These are phyloP conservation scores for Friedmanniomyces endolithicus DNA, from an alignment of 495 filamentous ascomycete species.

Conservation along the genomic window DNA sequence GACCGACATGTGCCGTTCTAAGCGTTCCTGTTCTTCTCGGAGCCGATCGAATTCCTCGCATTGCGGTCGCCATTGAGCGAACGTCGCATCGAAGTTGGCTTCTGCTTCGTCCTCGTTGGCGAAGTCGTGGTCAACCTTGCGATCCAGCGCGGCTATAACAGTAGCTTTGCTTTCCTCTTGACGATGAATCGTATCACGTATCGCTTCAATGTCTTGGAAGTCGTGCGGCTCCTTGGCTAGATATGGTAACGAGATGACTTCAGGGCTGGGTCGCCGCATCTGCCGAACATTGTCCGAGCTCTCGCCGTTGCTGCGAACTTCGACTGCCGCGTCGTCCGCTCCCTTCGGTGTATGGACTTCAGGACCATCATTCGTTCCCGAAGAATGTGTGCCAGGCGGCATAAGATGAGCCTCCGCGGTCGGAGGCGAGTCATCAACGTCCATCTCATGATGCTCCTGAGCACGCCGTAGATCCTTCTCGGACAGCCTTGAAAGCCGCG, in stretches of 20 bases:
- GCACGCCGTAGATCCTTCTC: conserved; percentile 5
- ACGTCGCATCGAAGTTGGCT: neutral
- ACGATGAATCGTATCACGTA: conserved; percentile 16
- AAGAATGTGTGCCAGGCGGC: conserved; percentile 10
- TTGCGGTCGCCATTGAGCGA: conserved; percentile 5
- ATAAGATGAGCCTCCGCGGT: neutral
- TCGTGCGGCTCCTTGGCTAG: conserved; percentile 24
- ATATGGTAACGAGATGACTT: conserved; percentile 26
- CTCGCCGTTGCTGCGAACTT: conserved; percentile 12
- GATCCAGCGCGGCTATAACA: conserved; percentile 7
- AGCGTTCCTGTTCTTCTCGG: conserved; percentile 15
- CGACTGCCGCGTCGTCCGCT: conserved; percentile 14
- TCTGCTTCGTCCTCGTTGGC: neutral
- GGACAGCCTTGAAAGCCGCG: conserved; percentile 19
- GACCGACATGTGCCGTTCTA: conserved; percentile 27
- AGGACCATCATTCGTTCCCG: conserved; percentile 12
- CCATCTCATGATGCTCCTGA: conserved; percentile 12
- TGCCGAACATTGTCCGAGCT: conserved; percentile 6
- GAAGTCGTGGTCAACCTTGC: neutral
- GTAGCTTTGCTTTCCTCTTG: conserved; percentile 16
- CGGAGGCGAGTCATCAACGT: conserved; percentile 9
- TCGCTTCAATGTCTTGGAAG: conserved; percentile 5
- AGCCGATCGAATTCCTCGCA: conserved; percentile 14
- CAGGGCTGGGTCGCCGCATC: conserved; percentile 18
- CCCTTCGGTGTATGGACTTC: conserved; percentile 20